A percentile compares a stretch with the other conserved stretches of the same genome.
These are phyloP conservation scores for Drosera spatulata DNA, from an alignment of 179 eudicot genomes.

Conservation along the genomic window DNA sequence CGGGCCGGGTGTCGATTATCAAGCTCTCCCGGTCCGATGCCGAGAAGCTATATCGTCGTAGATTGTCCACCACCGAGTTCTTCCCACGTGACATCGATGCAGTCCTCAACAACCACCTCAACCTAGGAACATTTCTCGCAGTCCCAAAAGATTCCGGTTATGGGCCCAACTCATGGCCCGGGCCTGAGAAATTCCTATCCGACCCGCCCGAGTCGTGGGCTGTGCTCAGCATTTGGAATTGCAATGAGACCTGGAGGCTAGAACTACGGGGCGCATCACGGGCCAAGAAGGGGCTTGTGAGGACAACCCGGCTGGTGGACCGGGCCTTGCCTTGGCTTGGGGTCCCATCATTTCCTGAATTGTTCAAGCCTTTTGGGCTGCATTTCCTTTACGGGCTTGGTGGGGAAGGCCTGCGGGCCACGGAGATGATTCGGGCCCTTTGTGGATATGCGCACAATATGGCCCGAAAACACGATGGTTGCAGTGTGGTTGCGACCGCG, in stretches of 20 bases:
- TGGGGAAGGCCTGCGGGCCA: conserved; percentile 59
- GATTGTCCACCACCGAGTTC: conserved; percentile 72
- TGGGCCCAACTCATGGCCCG: conserved; percentile 26
- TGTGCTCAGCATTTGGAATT: conserved; percentile 73
- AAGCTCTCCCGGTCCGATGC: conserved; percentile 51
- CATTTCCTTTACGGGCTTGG: conserved; percentile 86
- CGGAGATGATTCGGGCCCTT: conserved; percentile 33
- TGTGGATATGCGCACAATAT: conserved; percentile 69
- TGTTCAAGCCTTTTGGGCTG: conserved; percentile 84
- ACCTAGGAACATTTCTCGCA: conserved; percentile 68
- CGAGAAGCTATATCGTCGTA: conserved; percentile 58
- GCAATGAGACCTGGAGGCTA: conserved; percentile 54
- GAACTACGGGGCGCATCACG: conserved; percentile 81
- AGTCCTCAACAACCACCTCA: conserved; percentile 44
- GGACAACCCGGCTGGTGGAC: conserved; percentile 57
- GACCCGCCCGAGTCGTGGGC: conserved; percentile 82
- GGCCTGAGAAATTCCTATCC: conserved; percentile 29
- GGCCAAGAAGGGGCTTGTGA: conserved; percentile 34
- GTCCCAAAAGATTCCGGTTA: conserved; percentile 25
- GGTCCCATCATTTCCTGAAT: conserved; percentile 72
- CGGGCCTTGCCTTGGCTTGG: conserved; percentile 67
- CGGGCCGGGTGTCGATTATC: conserved; percentile 28
- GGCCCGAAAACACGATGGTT: conserved; percentile 48
- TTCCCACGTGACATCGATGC: conserved; percentile 83
- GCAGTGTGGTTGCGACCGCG: conserved; percentile 82